Evolutionary conservation across 2,329 filamentous ascomycete species (phyloP).

Genomic region (Microthyrium microscopicum): DNA sequence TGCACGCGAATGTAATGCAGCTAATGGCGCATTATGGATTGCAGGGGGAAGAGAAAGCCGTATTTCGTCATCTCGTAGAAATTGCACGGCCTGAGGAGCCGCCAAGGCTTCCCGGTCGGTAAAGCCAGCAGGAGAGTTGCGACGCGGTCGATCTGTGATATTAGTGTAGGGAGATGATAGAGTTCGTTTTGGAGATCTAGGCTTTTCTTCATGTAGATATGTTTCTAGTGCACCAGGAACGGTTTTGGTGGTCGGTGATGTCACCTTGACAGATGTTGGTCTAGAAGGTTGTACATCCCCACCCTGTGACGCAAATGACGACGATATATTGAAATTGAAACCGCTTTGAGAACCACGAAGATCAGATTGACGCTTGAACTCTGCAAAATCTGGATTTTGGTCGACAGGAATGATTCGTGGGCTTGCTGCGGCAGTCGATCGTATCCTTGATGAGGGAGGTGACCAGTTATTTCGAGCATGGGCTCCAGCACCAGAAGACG

Average conservation of each 20-base stretch:
- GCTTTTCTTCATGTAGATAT: conserved; percentile 9
- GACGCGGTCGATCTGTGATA: conserved; percentile 26
- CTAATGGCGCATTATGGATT: conserved; percentile 4
- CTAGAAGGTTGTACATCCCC: background rate
- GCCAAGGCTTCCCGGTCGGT: conserved; percentile 17
- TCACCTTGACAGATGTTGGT: conserved; percentile 1
- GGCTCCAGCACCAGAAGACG: conserved; percentile 41
- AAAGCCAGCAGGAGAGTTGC: conserved; percentile 30
- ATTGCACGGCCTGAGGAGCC: conserved; percentile 19
- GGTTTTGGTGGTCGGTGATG: conserved; percentile 4
- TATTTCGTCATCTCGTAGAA: conserved; percentile 16
- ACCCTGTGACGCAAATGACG: background rate
- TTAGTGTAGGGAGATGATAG: conserved; percentile 25
- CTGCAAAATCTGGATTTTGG: conserved; percentile 67
- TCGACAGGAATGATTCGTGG: conserved; percentile 56
- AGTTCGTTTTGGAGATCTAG: conserved; percentile 31
- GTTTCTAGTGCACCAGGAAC: conserved; percentile 2
- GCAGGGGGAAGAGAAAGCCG: conserved; percentile 18
- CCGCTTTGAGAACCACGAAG: conserved; percentile 11
- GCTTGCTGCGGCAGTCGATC: conserved; percentile 50
- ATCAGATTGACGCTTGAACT: conserved; percentile 59
- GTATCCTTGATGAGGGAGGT: conserved; percentile 51
- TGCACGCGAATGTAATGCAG: conserved; percentile 20
- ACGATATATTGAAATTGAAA: background rate
- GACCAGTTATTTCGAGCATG: conserved; percentile 60